Conservation (phyloP, 768 basidiomycete species). For the Suillus plorans region DNA sequence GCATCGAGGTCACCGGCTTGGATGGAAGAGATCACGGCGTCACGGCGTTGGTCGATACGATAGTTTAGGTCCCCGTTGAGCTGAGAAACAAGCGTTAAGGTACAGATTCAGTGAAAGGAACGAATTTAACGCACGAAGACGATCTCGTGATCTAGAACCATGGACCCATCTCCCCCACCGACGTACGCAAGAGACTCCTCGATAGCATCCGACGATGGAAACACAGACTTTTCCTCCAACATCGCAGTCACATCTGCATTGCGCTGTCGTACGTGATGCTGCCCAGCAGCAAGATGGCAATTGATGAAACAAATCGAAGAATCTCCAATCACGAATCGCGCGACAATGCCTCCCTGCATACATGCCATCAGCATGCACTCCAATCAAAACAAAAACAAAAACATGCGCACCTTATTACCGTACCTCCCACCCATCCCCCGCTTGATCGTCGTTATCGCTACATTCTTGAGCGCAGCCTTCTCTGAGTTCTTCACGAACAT, state of each 20-base stretch:
- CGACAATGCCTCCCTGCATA: slow-evolving; percentile 82
- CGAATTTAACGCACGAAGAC: slow-evolving; percentile 58
- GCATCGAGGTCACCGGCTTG: slow-evolving; percentile 61
- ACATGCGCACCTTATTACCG: slow-evolving; percentile 81
- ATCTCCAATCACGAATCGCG: slow-evolving; percentile 87
- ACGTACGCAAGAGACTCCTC: slow-evolving; percentile 69
- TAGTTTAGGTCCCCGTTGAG: slow-evolving; percentile 96
- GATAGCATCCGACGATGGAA: slow-evolving; percentile 45
- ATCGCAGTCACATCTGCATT: slow-evolving; percentile 89
- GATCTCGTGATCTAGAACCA: slow-evolving; percentile 93
- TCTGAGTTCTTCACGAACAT: slow-evolving; percentile 73
- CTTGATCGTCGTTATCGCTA: slow-evolving; percentile 81
- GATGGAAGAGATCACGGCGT: slow-evolving; percentile 72
- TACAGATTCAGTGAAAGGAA: slow-evolving; percentile 1
- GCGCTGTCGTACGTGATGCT: slow-evolving; percentile 74
- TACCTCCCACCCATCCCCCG: slow-evolving; percentile 91
- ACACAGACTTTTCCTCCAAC: slow-evolving; percentile 76
- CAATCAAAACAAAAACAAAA: neutral
- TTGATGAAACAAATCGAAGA: slow-evolving; percentile 95
- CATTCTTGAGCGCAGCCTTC: slow-evolving; percentile 58
- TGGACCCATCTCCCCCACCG: slow-evolving; percentile 90
- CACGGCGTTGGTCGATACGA: slow-evolving; percentile 91
- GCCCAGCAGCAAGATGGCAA: slow-evolving; percentile 96
- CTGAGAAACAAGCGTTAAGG: slow-evolving; percentile 35
- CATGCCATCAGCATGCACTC: neutral